Evolutionary conservation across 164 flowering plant genomes (phyloP).

Genomic region (Vitis rupestris): DNA sequence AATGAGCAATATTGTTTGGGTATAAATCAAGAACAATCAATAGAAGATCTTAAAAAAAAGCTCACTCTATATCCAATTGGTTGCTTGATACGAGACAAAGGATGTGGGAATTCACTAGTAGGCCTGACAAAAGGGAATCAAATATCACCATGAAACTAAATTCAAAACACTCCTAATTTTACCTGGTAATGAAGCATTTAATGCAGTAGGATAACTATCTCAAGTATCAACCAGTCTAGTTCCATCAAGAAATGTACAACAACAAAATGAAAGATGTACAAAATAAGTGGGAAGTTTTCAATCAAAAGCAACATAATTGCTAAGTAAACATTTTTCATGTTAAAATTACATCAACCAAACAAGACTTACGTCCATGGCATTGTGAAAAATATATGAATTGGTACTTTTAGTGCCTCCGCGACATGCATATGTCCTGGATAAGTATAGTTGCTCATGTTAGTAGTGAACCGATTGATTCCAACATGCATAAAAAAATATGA

Average conservation of each 20-base stretch:
- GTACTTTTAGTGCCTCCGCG: conserved; percentile 39
- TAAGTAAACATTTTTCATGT: background rate
- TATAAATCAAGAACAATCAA: background rate
- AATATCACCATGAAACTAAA: conserved; percentile 4
- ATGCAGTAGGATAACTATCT: background rate
- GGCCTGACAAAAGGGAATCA: conserved; percentile 23
- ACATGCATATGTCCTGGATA: conserved; percentile 42
- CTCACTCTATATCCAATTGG: conserved; percentile 35
- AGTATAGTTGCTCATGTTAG: background rate
- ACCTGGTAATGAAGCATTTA: background rate
- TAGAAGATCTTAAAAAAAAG: background rate
- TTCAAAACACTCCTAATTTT: background rate
- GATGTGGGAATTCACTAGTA: conserved; percentile 46
- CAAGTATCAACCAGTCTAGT: too few species aligned
- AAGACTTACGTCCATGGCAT: conserved; percentile 52
- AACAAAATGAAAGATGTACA: background rate
- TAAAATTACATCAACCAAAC: conserved; percentile 1
- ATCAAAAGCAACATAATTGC: background rate
- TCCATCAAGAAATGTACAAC: background rate
- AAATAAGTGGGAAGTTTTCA: background rate
- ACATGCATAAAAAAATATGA: background rate
- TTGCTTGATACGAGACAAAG: conserved; percentile 41
- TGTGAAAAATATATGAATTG: conserved; percentile 39
- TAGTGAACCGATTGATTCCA: background rate
- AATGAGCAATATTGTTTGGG: background rate